These are phyloP conservation scores for Paraphaeosphaeria minitans DNA, from an alignment of 2,329 filamentous ascomycete species.

Conservation along the genomic window DNA sequence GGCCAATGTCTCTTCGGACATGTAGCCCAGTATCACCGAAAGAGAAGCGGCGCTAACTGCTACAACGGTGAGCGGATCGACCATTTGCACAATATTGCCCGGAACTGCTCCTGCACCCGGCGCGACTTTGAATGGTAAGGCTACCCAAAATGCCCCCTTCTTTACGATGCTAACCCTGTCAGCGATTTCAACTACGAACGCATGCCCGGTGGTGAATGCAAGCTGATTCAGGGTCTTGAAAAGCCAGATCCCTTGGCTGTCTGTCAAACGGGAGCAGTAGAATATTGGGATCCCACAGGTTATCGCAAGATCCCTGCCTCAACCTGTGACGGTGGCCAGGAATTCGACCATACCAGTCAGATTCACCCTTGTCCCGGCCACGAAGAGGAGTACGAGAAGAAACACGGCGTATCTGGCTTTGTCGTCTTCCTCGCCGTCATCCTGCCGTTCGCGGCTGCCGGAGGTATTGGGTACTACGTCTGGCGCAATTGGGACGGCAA, in stretches of 20 bases:
- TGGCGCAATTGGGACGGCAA: constrained; percentile 85
- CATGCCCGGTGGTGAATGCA: constrained; percentile 75
- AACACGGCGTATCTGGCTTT: constrained; percentile 70
- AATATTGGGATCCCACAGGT: constrained; percentile 84
- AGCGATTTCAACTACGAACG: constrained; percentile 95
- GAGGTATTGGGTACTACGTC: constrained; percentile 79
- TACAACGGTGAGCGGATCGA: constrained; percentile 76
- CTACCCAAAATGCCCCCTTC: not conserved
- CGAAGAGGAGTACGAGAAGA: constrained; percentile 80
- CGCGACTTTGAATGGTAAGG: constrained; percentile 91
- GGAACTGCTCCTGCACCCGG: constrained; percentile 82
- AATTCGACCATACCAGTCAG: constrained; percentile 70
- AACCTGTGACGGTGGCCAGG: constrained; percentile 77
- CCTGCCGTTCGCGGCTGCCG: constrained; percentile 73
- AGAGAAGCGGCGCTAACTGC: constrained; percentile 78
- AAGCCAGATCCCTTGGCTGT: constrained; percentile 65
- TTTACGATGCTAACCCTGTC: constrained; percentile 20
- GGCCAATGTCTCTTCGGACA: constrained; percentile 92
- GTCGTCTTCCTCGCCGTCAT: constrained; percentile 86
- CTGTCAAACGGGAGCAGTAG: constrained; percentile 70
- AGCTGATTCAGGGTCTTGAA: constrained; percentile 72
- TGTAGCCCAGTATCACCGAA: constrained; percentile 85
- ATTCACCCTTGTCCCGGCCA: constrained; percentile 74
- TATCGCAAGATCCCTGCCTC: constrained; percentile 90
- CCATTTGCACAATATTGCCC: constrained; percentile 67